Evolutionary conservation across 768 basidiomycete genomes (phyloP).

Genomic region (Psilocybe sp.): DNA sequence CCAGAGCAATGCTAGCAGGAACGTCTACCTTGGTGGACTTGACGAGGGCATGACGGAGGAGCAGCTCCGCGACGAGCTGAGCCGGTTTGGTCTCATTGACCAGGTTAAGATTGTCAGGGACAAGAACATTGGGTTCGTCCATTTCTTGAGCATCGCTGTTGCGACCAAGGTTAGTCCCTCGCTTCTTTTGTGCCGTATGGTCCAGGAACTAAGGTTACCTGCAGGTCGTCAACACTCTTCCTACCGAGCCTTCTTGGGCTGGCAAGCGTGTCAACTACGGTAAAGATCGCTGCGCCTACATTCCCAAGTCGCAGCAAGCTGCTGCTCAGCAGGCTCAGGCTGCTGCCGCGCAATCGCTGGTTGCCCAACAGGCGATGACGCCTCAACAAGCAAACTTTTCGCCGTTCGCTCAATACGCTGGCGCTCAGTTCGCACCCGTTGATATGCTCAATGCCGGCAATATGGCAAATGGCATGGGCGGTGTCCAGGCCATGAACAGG

Average conservation of each 20-base stretch:
- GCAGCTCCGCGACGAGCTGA: slow-evolving; percentile 86
- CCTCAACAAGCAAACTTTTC: slow-evolving; percentile 34
- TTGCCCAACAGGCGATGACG: slow-evolving; percentile 52
- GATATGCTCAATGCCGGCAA: slow-evolving; percentile 36
- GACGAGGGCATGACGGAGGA: slow-evolving; percentile 91
- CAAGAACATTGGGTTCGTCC: slow-evolving; percentile 99
- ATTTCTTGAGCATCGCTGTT: slow-evolving; percentile 92
- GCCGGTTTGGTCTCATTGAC: slow-evolving; percentile 93
- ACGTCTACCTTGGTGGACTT: slow-evolving; percentile 94
- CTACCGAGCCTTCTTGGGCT: slow-evolving; percentile 89
- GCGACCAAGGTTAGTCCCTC: slow-evolving; percentile 80
- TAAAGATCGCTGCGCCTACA: slow-evolving; percentile 97
- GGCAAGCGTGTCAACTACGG: slow-evolving; percentile 98
- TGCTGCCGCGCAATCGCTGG: slow-evolving; percentile 73
- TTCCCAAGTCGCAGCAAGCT: slow-evolving; percentile 92
- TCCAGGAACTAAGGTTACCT: slow-evolving; percentile 2
- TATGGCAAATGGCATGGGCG: slow-evolving; percentile 27
- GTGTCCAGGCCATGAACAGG: slow-evolving; percentile 68
- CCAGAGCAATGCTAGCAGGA: slow-evolving; percentile 90
- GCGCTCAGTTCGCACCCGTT: slow-evolving; percentile 46
- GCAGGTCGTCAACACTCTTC: slow-evolving; percentile 91
- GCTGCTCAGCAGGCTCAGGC: slow-evolving; percentile 85
- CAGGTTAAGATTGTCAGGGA: slow-evolving; percentile 99
- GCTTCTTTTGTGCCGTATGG: not conserved
- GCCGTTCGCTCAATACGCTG: slow-evolving; percentile 48